Conservation (phyloP, 192 early-diverging fungal species). For the Hyaloraphidium curvatum region DNA sequence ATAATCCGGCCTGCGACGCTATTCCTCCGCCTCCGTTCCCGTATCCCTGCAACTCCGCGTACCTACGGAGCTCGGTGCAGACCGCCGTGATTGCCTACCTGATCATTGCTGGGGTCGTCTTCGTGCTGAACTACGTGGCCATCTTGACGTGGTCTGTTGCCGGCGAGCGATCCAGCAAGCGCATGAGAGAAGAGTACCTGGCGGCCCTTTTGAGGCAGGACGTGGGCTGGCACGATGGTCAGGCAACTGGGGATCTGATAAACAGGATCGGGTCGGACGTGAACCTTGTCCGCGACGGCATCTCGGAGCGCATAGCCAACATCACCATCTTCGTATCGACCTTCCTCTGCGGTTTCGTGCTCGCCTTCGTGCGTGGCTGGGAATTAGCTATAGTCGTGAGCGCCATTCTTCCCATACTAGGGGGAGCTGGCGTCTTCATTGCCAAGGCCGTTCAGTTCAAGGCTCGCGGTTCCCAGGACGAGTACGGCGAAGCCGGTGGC, state of each 20-base stretch:
- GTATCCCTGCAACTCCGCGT: too few species aligned
- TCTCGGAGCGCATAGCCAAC: background rate
- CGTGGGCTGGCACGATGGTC: background rate
- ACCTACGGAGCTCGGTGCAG: too few species aligned
- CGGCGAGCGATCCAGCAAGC: background rate
- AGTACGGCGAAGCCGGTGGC: conserved; percentile 12
- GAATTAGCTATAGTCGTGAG: background rate
- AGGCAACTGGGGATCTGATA: background rate
- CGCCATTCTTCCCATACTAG: background rate
- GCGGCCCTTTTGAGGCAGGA: background rate
- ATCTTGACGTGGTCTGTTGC: background rate
- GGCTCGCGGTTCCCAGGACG: background rate
- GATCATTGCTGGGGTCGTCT: background rate
- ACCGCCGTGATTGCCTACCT: background rate
- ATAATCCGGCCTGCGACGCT: too few species aligned
- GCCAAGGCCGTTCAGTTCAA: background rate
- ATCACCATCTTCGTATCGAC: background rate
- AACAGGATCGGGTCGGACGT: background rate
- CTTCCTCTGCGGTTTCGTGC: background rate
- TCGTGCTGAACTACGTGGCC: background rate
- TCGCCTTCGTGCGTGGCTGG: background rate
- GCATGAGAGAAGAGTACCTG: background rate
- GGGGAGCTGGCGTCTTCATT: background rate
- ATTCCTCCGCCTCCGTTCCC: too few species aligned
- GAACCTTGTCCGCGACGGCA: background rate